Evolutionary conservation across 2,329 filamentous ascomycete species (phyloP).

Genomic region (Sarocladiaceae sp.): DNA sequence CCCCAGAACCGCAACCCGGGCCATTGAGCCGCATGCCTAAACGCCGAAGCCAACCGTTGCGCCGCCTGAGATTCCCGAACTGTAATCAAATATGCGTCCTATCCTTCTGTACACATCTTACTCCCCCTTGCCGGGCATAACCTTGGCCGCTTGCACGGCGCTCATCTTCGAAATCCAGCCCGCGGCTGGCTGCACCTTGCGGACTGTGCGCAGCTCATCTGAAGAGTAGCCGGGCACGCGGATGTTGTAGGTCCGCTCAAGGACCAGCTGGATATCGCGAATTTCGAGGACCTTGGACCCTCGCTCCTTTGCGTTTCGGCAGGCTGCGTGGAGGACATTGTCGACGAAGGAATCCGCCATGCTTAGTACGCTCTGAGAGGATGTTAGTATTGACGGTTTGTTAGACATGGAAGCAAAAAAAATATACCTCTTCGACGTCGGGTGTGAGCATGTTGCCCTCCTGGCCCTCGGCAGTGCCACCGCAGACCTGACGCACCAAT

Average conservation of each 20-base stretch:
- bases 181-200: constrained; percentile 82
- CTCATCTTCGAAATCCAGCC: constrained; percentile 97
- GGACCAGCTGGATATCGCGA: constrained; percentile 74
- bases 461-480: constrained; percentile 64
- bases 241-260: constrained; percentile 83
- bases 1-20: neutral
- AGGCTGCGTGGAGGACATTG: constrained; percentile 78
- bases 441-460: constrained; percentile 76
- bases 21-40: neutral
- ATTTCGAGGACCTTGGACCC: constrained; percentile 87
- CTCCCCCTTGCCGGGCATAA: constrained; percentile 56
- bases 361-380: constrained; percentile 69
- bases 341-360: constrained; percentile 95
- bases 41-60: neutral
- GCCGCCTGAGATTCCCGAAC: neutral
- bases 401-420: neutral
- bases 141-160: constrained; percentile 90
- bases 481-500: constrained; percentile 87
- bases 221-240: constrained; percentile 90
- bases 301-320: constrained; percentile 86
- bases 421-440: constrained; percentile 86
- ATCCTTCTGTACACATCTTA: too few relatives aligned
- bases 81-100: neutral
- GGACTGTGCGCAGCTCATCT: constrained; percentile 88
- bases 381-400: constrained; percentile 11